phyloP scores from a whole-genome alignment of 345 rosid genomes.

The Mangifera indica region DNA sequence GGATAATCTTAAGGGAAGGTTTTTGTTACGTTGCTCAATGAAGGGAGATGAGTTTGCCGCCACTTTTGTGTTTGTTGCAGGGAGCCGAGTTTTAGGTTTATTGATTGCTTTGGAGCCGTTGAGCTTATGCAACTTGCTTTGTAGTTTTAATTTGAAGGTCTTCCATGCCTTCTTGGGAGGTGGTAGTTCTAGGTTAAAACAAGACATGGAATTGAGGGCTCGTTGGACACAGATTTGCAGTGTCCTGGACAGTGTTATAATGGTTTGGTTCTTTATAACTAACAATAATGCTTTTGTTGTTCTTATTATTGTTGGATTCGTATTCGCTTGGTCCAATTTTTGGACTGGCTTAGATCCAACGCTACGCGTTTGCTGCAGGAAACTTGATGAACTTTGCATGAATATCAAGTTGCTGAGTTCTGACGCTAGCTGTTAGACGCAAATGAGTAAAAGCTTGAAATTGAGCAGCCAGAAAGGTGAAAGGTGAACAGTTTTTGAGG shows the following conservation, averaged over 20 bases:
- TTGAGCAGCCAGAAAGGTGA: background rate
- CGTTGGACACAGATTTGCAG: background rate
- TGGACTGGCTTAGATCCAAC: constrained; percentile 39
- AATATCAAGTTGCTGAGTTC: constrained; percentile 30
- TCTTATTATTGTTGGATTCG: constrained; percentile 22
- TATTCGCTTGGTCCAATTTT: constrained; percentile 19
- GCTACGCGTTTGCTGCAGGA: constrained; percentile 22
- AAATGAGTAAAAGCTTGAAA: background rate
- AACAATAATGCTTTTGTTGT: background rate
- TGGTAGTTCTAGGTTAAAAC: constrained; percentile 46
- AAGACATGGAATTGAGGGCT: constrained; percentile 40
- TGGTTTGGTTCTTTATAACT: constrained; percentile 7
- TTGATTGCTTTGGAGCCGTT: constrained; percentile 37
- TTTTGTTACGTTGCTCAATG: constrained; percentile 11
- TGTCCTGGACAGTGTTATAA: background rate
- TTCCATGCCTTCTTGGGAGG: constrained; percentile 76
- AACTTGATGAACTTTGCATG: no score
- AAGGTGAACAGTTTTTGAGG: background rate
- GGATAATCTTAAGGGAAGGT: background rate
- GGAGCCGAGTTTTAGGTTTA: constrained; percentile 20
- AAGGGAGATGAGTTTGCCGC: background rate
- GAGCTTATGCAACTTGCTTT: constrained; percentile 45
- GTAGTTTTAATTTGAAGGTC: constrained; percentile 55
- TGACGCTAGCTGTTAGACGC: constrained; percentile 23
- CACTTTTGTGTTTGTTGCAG: background rate